These are phyloP conservation scores for Penicillium lividum DNA, from an alignment of 495 filamentous ascomycete species.

Conservation along the genomic window DNA sequence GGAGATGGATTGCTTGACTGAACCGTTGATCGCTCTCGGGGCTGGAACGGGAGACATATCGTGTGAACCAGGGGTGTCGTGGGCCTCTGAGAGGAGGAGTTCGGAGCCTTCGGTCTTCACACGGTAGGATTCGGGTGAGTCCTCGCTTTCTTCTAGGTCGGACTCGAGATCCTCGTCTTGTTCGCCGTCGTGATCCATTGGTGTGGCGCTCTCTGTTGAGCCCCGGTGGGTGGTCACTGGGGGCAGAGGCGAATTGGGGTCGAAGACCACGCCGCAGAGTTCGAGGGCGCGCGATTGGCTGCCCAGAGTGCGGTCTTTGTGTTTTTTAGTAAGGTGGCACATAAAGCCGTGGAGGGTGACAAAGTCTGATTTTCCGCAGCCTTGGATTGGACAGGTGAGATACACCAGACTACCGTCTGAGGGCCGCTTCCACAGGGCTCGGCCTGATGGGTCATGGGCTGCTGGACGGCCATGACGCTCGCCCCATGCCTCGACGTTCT, in stretches of 20 bases:
- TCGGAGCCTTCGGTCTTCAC: slow-evolving; percentile 36
- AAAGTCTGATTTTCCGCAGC: slow-evolving; percentile 49
- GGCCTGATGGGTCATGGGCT: slow-evolving; percentile 46
- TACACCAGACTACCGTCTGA: slow-evolving; percentile 51
- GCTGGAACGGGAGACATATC: slow-evolving; percentile 19
- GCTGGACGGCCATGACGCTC: slow-evolving; percentile 50
- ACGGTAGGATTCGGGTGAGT: slow-evolving; percentile 16
- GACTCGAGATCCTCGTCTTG: slow-evolving; percentile 38
- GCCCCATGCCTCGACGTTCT: slow-evolving; percentile 53
- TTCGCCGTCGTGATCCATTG: slow-evolving; percentile 35
- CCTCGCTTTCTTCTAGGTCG: slow-evolving; percentile 35
- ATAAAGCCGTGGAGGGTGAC: slow-evolving; percentile 51
- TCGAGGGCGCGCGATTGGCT: slow-evolving; percentile 50
- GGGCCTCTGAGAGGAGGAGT: neutral
- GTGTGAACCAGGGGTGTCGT: slow-evolving; percentile 4
- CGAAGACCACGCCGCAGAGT: slow-evolving; percentile 47
- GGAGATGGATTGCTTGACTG: slow-evolving; percentile 48
- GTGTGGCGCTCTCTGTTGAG: slow-evolving; percentile 41
- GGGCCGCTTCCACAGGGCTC: slow-evolving; percentile 48
- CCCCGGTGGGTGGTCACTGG: slow-evolving; percentile 41
- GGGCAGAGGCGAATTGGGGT: slow-evolving; percentile 44
- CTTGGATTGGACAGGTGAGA: slow-evolving; percentile 45
- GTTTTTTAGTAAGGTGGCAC: slow-evolving; percentile 53
- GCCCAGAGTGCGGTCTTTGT: slow-evolving; percentile 50
- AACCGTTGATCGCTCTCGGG: slow-evolving; percentile 26